Conservation (phyloP, 129 eudicot genomes). For the Ambrosia trifida region DNA sequence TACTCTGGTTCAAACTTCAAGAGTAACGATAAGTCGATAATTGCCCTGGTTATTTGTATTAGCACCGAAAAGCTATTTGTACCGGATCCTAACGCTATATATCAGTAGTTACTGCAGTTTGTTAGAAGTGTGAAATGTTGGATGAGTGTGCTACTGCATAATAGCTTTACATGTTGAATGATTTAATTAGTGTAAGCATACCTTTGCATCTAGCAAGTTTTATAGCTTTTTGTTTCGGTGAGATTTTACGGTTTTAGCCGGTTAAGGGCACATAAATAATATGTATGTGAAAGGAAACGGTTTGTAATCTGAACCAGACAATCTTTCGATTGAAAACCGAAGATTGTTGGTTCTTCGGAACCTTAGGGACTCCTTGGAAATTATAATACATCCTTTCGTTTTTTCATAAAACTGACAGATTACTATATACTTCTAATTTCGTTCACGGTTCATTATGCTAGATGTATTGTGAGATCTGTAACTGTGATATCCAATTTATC, state of each 20-base stretch:
- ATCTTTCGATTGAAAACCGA: not conserved
- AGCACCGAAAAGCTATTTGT: no score
- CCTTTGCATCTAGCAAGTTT: not conserved
- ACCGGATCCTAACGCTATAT: no score
- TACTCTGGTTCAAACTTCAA: no score
- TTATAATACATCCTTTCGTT: not conserved
- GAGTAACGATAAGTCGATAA: no score
- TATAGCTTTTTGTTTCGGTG: not conserved
- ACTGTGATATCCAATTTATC: not conserved
- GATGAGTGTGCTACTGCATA: no score
- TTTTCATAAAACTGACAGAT: not conserved
- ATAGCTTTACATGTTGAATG: no score
- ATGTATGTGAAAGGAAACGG: not conserved
- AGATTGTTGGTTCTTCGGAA: not conserved
- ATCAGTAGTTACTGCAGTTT: no score
- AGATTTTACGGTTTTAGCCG: not conserved
- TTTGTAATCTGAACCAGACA: no score
- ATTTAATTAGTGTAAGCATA: not conserved
- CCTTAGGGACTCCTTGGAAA: not conserved
- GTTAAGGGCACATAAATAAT: not conserved
- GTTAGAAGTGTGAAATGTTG: not conserved
- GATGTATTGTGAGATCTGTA: conserved; percentile 30
- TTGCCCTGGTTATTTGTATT: no score
- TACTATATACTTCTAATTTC: no score
- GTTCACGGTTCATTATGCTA: conserved; percentile 11